Percentiles rank a stretch among this genome's conserved stretches.
phyloP scores from a whole-genome alignment of 1,284 basidiomycete genomes.

The Marasmius fiardii region DNA sequence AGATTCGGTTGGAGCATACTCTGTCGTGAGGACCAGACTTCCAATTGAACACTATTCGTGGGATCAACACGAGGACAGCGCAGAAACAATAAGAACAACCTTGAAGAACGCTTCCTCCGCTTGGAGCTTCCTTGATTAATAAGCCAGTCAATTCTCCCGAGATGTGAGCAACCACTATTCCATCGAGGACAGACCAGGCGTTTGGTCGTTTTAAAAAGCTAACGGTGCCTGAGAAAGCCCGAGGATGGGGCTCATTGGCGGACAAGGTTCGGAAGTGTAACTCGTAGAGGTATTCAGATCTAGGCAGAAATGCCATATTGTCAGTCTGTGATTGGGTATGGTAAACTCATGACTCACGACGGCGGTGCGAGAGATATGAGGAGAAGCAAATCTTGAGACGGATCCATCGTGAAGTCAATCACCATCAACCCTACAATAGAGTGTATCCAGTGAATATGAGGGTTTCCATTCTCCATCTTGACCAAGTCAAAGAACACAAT shows the following conservation, averaged over 20 bases:
- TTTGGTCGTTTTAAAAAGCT: conserved; percentile 31
- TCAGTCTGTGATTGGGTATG: not conserved
- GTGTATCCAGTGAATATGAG: conserved; percentile 37
- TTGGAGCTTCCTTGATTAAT: conserved; percentile 40
- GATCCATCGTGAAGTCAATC: conserved; percentile 54
- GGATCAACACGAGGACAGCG: not conserved
- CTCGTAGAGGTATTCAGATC: conserved; percentile 39
- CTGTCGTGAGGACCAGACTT: conserved; percentile 30
- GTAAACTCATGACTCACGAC: conserved; percentile 30
- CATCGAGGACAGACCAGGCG: conserved; percentile 23
- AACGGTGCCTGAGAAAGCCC: conserved; percentile 33
- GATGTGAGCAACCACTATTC: conserved; percentile 45
- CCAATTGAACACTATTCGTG: conserved; percentile 44
- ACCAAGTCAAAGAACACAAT: conserved; percentile 40
- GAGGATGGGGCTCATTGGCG: conserved; percentile 46
- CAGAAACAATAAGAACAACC: not conserved
- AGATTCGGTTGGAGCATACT: conserved; percentile 26
- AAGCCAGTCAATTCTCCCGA: conserved; percentile 41
- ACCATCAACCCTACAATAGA: conserved; percentile 34
- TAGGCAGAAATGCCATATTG: conserved; percentile 16
- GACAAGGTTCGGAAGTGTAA: conserved; percentile 45
- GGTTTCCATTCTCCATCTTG: conserved; percentile 17
- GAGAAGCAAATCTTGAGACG: conserved; percentile 46
- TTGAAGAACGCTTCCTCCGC: conserved; percentile 23
- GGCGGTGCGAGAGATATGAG: conserved; percentile 38